Base-by-base conservation (phyloP, 2,329 filamentous ascomycete genomes). In the Davidsoniella eucalypti region DNA sequence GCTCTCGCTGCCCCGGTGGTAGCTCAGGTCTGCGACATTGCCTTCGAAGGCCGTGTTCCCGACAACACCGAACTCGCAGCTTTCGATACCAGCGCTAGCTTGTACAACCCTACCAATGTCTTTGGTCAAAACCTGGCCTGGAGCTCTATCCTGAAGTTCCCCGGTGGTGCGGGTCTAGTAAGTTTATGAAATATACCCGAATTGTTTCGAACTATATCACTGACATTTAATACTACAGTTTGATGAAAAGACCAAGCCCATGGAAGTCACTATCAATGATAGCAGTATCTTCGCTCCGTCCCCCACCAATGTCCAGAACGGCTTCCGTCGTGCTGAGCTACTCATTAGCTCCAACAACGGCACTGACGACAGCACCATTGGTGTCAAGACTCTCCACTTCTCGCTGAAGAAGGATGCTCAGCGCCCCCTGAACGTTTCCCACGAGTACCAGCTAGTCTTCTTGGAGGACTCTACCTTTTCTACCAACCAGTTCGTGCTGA, bases 361-460 rank as follows among this genome's bases (percentile, higher is more conserved):
- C 49, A 68, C 69, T 41, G 75, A 76, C 48, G 55, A 63, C n/a
- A 72, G 69, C 18, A 73, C 69, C 37, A 59, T 60, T 23, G 75
- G 75, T 25, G 61, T 78, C 52, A 78, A 78, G 63, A 78, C 75
- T 1, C 67, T 80, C 47, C 77, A 81, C 62, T 80, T 75, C 61
- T 75, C 70, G 56, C 58, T 81, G 29, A 67, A 67, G 60, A 71
- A 73, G 57, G 75, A 80, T 55, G 42, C 50, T 40, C 57, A 63
- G 39, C 65, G 72, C 9, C 69, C 69, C 10, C 61, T 80, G 48
- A 80, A 81, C 64, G 61, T 72, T 49, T 71, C 70, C 6, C 77
- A 80, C 59, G 75, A 80, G 63, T 80, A 80, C 61, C 65, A 76
- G 58, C 68, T 76, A 42, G 64, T 69, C 37, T 75, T 70, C 60